These are phyloP conservation scores for Pseudogymnoascus sp. DNA, from an alignment of 2,329 filamentous ascomycete species.

Conservation along the genomic window DNA sequence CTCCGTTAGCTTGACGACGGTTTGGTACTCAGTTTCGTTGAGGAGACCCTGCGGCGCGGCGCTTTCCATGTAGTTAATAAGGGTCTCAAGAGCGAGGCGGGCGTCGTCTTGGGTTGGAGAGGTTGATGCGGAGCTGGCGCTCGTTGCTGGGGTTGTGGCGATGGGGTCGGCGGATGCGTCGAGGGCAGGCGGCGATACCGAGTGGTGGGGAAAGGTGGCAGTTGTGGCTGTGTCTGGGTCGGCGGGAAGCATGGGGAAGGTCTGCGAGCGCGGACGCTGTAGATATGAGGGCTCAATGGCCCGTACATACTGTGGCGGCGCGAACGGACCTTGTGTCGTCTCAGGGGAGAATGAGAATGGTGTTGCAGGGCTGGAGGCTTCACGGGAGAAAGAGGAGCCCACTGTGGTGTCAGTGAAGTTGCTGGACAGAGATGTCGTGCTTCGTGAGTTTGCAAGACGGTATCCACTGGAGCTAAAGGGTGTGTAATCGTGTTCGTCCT, in stretches of 20 bases:
- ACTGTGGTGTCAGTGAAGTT: slow-evolving; percentile 54
- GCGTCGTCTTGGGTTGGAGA: slow-evolving; percentile 82
- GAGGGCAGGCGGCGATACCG: slow-evolving; percentile 41
- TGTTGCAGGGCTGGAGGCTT: slow-evolving; percentile 64
- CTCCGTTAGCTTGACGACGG: slow-evolving; percentile 75
- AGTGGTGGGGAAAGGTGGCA: slow-evolving; percentile 22
- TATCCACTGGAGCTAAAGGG: slow-evolving; percentile 48
- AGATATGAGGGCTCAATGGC: slow-evolving; percentile 42
- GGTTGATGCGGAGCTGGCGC: slow-evolving; percentile 36
- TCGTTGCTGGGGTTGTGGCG: slow-evolving; percentile 35
- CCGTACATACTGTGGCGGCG: slow-evolving; percentile 42
- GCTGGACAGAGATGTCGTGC: slow-evolving; percentile 58
- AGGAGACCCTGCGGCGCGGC: slow-evolving; percentile 57
- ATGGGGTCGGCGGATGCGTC: slow-evolving; percentile 44
- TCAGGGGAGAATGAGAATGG: slow-evolving; percentile 72
- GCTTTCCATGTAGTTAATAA: slow-evolving; percentile 67
- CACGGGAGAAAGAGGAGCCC: slow-evolving; percentile 60
- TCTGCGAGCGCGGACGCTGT: slow-evolving; percentile 77
- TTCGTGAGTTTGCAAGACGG: slow-evolving; percentile 58
- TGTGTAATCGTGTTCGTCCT: slow-evolving; percentile 55
- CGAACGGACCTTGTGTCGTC: slow-evolving; percentile 59
- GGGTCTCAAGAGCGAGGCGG: slow-evolving; percentile 67
- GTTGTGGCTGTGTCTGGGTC: slow-evolving; percentile 32
- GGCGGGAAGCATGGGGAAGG: slow-evolving; percentile 66
- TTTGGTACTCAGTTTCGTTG: slow-evolving; percentile 68